Evolutionary conservation across 768 basidiomycete genomes (phyloP).

Genomic region (Mycena leptocephala): DNA sequence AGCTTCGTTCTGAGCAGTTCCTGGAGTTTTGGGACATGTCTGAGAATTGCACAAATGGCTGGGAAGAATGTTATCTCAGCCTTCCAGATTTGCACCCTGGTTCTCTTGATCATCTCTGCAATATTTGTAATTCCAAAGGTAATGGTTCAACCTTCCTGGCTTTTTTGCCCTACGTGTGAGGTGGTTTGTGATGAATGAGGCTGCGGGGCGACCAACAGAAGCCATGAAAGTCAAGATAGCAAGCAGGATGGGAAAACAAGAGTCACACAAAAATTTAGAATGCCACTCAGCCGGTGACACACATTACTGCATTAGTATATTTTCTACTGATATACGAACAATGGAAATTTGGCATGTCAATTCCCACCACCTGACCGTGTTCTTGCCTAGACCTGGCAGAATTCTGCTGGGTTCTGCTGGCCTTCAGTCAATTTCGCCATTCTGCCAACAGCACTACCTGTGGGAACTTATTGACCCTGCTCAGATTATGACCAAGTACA

Average conservation of each 20-base stretch:
- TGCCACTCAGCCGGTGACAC: background rate
- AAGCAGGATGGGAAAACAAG: background rate
- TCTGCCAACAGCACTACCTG: slow-evolving; percentile 20
- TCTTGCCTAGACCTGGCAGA: no score
- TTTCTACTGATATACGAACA: no score
- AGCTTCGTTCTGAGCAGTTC: background rate
- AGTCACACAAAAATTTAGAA: background rate
- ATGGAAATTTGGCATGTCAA: no score
- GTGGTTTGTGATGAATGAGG: background rate
- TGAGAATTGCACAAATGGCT: background rate
- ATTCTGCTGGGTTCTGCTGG: background rate
- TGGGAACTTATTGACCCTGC: slow-evolving; percentile 43
- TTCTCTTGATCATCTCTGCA: background rate
- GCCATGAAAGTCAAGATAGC: background rate
- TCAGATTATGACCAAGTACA: slow-evolving; percentile 32
- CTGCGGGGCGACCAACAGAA: background rate
- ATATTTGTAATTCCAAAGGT: background rate
- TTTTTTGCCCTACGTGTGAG: background rate
- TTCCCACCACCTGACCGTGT: no score
- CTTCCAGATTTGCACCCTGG: background rate
- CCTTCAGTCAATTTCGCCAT: background rate
- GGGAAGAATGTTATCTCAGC: background rate
- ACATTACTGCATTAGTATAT: no score
- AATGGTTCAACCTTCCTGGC: background rate
- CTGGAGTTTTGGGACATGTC: background rate